phyloP scores from a whole-genome alignment of 192 early-diverging fungal species.

The Backusella macrospora region DNA sequence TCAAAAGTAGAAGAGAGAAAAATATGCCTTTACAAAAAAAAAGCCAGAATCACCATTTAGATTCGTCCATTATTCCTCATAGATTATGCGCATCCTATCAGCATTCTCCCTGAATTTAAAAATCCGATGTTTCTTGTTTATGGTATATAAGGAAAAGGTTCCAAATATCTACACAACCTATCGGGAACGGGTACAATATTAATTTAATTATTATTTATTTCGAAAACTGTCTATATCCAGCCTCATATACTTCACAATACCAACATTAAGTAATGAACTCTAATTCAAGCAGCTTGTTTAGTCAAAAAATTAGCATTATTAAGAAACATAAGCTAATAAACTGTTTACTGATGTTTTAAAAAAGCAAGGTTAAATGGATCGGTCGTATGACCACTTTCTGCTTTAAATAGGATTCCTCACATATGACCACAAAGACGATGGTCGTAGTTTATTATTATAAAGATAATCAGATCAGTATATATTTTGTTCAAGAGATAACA shows the following conservation, averaged over 20 bases:
- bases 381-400: background rate
- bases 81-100: background rate
- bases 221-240: background rate
- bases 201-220: background rate
- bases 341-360: background rate
- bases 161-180: background rate
- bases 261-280: background rate
- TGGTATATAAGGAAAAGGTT: background rate
- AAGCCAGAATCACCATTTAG: background rate
- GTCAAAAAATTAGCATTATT: background rate
- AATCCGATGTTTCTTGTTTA: background rate
- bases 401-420: background rate
- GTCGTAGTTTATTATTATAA: background rate
- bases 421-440: background rate
- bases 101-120: background rate
- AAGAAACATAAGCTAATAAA: background rate
- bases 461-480: constrained; percentile 13
- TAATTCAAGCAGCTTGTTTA: background rate
- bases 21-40: background rate
- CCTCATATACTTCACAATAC: background rate
- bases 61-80: background rate
- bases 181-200: background rate
- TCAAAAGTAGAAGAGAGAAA: background rate
- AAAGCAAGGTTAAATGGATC: background rate
- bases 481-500: background rate